phyloP scores from a whole-genome alignment of 1,284 basidiomycete genomes.

The Microbotryomycetes sp. region DNA sequence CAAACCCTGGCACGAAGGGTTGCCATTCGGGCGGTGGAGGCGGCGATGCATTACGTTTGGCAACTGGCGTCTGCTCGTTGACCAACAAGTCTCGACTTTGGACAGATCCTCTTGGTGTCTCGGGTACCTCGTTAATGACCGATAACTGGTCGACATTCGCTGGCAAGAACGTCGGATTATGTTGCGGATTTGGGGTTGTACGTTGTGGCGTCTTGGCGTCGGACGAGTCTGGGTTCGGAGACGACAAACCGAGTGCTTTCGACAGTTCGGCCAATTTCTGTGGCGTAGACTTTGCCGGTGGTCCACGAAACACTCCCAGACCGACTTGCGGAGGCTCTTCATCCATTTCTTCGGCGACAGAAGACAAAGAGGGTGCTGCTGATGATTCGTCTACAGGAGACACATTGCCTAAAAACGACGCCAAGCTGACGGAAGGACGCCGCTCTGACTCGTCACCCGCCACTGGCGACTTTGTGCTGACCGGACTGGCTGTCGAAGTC shows the following conservation, averaged over 20 bases:
- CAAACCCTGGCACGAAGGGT: background rate
- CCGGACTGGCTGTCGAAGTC: no score
- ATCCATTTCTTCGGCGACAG: background rate
- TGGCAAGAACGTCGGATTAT: background rate
- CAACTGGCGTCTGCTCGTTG: background rate
- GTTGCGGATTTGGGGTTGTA: background rate
- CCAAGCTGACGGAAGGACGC: background rate
- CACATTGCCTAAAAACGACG: constrained; percentile 1
- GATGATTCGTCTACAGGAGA: background rate
- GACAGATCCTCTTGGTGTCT: background rate
- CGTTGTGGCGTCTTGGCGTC: background rate
- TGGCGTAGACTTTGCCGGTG: background rate
- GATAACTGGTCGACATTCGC: background rate
- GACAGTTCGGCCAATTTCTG: background rate
- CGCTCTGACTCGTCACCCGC: background rate
- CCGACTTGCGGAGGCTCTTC: background rate
- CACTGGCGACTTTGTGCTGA: background rate
- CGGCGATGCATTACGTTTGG: background rate
- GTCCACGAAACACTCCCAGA: background rate
- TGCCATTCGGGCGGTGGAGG: background rate
- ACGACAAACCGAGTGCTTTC: background rate
- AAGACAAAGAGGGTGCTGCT: background rate
- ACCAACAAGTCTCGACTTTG: background rate
- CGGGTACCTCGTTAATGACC: background rate
- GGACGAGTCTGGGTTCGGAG: background rate